These are phyloP conservation scores for Pythium brachiatum DNA, from an alignment of 352 stramenopile species.

Conservation along the genomic window DNA sequence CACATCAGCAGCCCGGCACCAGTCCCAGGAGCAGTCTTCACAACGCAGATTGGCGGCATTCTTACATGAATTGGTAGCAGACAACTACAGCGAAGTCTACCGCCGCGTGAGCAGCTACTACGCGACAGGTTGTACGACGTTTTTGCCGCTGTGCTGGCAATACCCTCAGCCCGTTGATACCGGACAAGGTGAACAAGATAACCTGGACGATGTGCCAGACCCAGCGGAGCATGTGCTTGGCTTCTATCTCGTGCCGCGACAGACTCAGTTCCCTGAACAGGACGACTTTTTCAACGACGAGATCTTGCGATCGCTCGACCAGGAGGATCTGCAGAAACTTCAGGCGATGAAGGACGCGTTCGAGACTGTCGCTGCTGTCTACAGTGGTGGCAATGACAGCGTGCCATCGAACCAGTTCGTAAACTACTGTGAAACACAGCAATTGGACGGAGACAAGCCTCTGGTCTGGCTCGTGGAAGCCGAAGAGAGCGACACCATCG, in stretches of 20 bases:
- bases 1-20: background rate
- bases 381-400: background rate
- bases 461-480: conserved; percentile 20
- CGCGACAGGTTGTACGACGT: conserved; percentile 33
- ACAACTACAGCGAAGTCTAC: conserved; percentile 45
- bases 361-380: conserved; percentile 10
- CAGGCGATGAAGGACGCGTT: conserved; percentile 32
- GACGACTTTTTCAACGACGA: conserved; percentile 48
- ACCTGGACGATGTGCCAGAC: conserved; percentile 30
- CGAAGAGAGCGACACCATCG: background rate
- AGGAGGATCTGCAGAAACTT: conserved; percentile 26
- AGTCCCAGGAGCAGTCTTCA: conserved; percentile 5
- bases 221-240: conserved; percentile 45
- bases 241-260: conserved; percentile 57
- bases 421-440: background rate
- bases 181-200: conserved; percentile 1
- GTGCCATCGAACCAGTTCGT: background rate
- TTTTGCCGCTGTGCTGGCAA: conserved; percentile 51
- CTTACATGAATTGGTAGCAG: conserved; percentile 28
- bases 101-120: conserved; percentile 47
- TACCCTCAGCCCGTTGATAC: conserved; percentile 9
- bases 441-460: background rate
- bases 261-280: conserved; percentile 58
- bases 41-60: conserved; percentile 26
- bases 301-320: conserved; percentile 38